phyloP scores from a whole-genome alignment of 1,284 basidiomycete species.

The Leccinum subspadiceum region DNA sequence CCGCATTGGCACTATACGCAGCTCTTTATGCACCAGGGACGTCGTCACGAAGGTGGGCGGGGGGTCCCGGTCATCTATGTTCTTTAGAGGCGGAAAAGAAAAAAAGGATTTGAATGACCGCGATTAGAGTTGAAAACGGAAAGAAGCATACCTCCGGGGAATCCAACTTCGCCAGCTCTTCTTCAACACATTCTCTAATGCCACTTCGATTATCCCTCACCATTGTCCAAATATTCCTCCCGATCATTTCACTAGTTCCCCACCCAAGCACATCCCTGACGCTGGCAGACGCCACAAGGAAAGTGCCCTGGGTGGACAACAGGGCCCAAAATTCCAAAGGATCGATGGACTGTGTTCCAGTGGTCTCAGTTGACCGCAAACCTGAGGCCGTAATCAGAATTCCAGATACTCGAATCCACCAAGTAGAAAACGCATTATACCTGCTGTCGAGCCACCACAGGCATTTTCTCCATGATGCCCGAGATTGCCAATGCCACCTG shows the following conservation, averaged over 20 bases:
- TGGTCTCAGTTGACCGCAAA: not conserved
- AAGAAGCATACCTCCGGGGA: slow-evolving; percentile 19
- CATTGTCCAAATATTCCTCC: slow-evolving; percentile 59
- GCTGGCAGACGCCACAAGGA: slow-evolving; percentile 51
- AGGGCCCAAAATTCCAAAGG: slow-evolving; percentile 58
- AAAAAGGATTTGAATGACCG: not conserved
- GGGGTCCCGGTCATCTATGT: slow-evolving; percentile 12
- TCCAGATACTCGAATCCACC: not conserved
- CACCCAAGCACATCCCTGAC: slow-evolving; percentile 62
- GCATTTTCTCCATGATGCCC: slow-evolving; percentile 1
- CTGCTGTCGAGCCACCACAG: slow-evolving; percentile 5
- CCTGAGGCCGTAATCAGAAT: slow-evolving; percentile 10
- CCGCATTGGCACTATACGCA: slow-evolving; percentile 20
- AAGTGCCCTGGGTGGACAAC: slow-evolving; percentile 47
- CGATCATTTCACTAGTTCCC: slow-evolving; percentile 68
- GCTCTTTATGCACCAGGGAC: slow-evolving; percentile 25
- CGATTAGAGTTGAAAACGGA: not conserved
- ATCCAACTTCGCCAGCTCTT: slow-evolving; percentile 21
- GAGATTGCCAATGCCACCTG: slow-evolving; percentile 43
- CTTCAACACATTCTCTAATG: slow-evolving; percentile 21
- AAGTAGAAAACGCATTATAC: slow-evolving; percentile 9
- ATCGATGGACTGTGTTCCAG: slow-evolving; percentile 5
- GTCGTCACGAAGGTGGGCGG: slow-evolving; percentile 23
- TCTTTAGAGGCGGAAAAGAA: not conserved
- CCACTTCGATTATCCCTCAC: slow-evolving; percentile 28